Percentiles rank a stretch among this genome's conserved stretches.
Conservation (phyloP, 1,284 basidiomycete species). For the Puccinia polysora region DNA sequence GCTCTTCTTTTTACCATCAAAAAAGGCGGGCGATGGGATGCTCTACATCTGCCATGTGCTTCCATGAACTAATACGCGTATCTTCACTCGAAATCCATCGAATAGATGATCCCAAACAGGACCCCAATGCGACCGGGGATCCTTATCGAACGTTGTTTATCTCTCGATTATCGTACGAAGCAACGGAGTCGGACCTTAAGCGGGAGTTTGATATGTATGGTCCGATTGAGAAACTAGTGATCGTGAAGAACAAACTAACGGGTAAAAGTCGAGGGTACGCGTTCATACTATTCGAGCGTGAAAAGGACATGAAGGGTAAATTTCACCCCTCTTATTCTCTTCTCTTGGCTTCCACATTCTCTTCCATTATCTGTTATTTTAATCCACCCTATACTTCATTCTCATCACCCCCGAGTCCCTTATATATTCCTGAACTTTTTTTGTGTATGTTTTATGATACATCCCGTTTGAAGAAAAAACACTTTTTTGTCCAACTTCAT, state of each 20-base stretch:
- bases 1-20: too few species aligned
- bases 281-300: constrained; percentile 94
- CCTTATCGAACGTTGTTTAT: constrained; percentile 99
- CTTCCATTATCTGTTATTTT: neutral
- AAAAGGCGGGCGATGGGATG: too few species aligned
- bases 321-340: constrained; percentile 43
- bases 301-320: constrained; percentile 97
- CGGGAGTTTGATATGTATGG: constrained; percentile 95
- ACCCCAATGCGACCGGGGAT: constrained; percentile 88
- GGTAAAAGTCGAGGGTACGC: constrained; percentile 85
- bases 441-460: constrained; percentile 18
- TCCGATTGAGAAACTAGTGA: constrained; percentile 81
- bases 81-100: neutral
- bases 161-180: constrained; percentile 82
- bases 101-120: constrained; percentile 81
- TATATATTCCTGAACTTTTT: constrained; percentile 10
- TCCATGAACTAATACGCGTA: neutral
- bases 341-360: neutral
- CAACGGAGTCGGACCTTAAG: constrained; percentile 82
- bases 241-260: constrained; percentile 66
- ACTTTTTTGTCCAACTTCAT: neutral
- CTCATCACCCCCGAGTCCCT: neutral
- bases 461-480: constrained; percentile 15
- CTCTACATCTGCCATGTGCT: too few species aligned
- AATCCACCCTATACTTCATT: neutral